Base-by-base conservation (phyloP, 2,329 filamentous ascomycete genomes). In the Talaromyces sp. region DNA sequence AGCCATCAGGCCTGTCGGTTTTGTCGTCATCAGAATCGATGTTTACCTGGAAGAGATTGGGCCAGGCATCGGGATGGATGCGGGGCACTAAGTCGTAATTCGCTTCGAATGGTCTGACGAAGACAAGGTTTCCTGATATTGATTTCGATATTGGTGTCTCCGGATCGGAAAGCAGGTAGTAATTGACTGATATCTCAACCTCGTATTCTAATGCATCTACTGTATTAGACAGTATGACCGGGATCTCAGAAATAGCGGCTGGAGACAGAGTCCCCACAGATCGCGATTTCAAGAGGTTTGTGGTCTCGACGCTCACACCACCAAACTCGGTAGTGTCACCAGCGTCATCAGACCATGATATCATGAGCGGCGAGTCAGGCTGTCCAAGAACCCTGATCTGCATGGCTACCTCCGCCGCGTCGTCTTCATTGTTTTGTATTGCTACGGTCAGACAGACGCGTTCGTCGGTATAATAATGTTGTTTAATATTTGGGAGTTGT, bases 391-490 rank as follows among this genome's bases (percentile, higher is more conserved):
- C 76, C 52, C 86, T 82, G 22, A 90, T 83, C 68, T 93, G 88
- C 8, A 96, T 78, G 65, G 87, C 88, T 24, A 90, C 87, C 67
- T 87, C 84, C 0, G 91, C 90, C 16, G 90, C 86, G 67, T 92
- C 89, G 5, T 92, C 91, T 79, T 99, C 95, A 58, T 88, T 88
- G 70, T 99, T 99, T 64, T 87, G 72, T 3, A 97, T 80, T 50
- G 89, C 85, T 45, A 98, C 82, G 0, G 84, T 79, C 24, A 98
- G 76, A 7, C 81, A 81, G 33, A 97, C 85, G 0, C 81, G 76
- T 78, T 99, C 95, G 71, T 96, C 90, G 1, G 90, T 91, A 74
- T 97, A 98, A 75, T 94, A 96, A 63, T 93, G 88, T 13, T 87
- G 83, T 64, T 84, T 81, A 8, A 89, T 77, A 47, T 87, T 84